Evolutionary conservation across 1,284 basidiomycete genomes (phyloP).

Genomic region (Schizophyllum amplum): DNA sequence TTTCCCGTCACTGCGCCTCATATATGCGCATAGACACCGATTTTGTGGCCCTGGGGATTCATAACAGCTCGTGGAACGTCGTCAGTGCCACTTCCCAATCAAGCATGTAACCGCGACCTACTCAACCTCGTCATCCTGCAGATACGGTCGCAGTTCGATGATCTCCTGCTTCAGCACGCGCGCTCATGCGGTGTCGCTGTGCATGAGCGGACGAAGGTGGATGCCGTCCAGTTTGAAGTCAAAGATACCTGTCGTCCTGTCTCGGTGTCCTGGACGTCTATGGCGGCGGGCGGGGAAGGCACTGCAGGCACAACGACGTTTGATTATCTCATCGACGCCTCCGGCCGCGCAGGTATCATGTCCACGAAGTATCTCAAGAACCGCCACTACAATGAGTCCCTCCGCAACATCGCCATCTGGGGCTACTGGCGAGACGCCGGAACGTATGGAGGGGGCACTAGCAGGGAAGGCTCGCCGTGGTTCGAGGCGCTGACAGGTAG

Average conservation of each 20-base stretch:
- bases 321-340: slow-evolving; percentile 62
- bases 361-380: slow-evolving; percentile 62
- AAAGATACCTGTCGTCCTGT: slow-evolving; percentile 33
- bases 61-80: slow-evolving; percentile 60
- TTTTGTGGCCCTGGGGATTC: slow-evolving; percentile 46
- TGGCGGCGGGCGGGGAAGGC: slow-evolving; percentile 13
- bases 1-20: slow-evolving; percentile 2
- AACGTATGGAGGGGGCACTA: slow-evolving; percentile 48
- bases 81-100: slow-evolving; percentile 31
- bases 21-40: slow-evolving; percentile 43
- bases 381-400: slow-evolving; percentile 54
- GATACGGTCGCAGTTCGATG: slow-evolving; percentile 59
- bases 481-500: slow-evolving; percentile 66
- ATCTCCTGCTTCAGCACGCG: slow-evolving; percentile 52
- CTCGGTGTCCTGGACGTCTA: slow-evolving; percentile 41
- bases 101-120: too few relatives aligned
- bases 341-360: slow-evolving; percentile 58
- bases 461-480: slow-evolving; percentile 52
- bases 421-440: slow-evolving; percentile 58
- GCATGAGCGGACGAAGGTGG: slow-evolving; percentile 48
- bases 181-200: slow-evolving; percentile 44
- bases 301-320: slow-evolving; percentile 47
- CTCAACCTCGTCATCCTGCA: slow-evolving; percentile 15
- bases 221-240: slow-evolving; percentile 35
- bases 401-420: slow-evolving; percentile 72